Base-by-base conservation (phyloP, 345 rosid species). In the Reutealis trisperma region DNA sequence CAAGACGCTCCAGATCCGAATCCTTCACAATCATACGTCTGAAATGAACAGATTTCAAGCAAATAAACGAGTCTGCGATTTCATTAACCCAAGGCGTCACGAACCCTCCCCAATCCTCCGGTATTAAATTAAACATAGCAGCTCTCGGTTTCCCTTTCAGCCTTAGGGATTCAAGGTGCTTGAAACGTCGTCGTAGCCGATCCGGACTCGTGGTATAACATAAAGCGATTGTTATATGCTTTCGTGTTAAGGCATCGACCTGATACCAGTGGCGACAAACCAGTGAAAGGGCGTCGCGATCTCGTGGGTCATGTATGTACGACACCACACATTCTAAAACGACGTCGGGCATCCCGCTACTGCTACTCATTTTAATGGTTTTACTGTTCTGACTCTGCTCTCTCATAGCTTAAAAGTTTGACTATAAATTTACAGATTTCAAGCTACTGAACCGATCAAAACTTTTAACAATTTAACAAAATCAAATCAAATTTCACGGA, bases 61-160 rank as follows among this genome's bases (percentile, higher is more conserved):
- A 87, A 72, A 81, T 80, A 3, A 96, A 82, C 0, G 86, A 84
- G 11, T 16, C 49, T 0, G 89, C 79, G 13, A 96, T 92, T 82
- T 86, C 95, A 0, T 67, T 70, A 10, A 91, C 89, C 98, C 98
- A 96, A 0, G 96, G 97, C 7, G 90, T 85, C 2, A 87, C 93
- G 27, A 79, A 85, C 0, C 99, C 99, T 3, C 99, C 99, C 99
- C 99, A 93, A 74, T 93, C 88, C 84, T 93, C 98, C 0, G 97
- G 99, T 37, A 96, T 93, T 44, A 92, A 79, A 73, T 92, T 93
- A 64, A 96, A 93, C 98, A 96, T 91, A n/a, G 98, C 97, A 0
- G 98, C 97, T 73, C 99, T 54, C 0, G 98, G 98, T 85, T 92
- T 93, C 18, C 97, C 99, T 74, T 96, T 96, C 45, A 96, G 76